Percentiles rank a stretch among this genome's conserved stretches.
Evolutionary conservation across 208 protist species (phyloP).

Genomic region (Phytomonas sp.): DNA sequence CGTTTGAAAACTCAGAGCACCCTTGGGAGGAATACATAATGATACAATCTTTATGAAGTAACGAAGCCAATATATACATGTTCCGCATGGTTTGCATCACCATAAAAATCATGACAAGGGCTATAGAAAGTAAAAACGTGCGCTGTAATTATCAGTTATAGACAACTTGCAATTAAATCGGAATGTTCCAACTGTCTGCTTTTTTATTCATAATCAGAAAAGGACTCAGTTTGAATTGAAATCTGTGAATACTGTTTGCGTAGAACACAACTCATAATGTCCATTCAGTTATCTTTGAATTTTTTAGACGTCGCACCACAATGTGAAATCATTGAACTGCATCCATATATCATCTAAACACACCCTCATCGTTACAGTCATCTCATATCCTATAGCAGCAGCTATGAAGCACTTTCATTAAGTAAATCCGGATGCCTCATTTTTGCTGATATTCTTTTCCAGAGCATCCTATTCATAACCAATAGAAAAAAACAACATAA

Average conservation of each 20-base stretch:
- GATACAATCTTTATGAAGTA: background rate
- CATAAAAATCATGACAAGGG: background rate
- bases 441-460: background rate
- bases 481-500: background rate
- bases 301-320: background rate
- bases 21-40: background rate
- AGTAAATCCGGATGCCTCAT: background rate
- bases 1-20: background rate
- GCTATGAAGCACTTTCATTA: background rate
- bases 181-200: background rate
- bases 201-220: background rate
- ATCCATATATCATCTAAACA: background rate
- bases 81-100: background rate
- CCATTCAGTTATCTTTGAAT: background rate
- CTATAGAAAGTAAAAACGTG: background rate
- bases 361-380: background rate
- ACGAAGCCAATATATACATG: background rate
- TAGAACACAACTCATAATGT: background rate
- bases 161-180: background rate
- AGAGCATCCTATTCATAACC: background rate
- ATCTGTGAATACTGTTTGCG: background rate
- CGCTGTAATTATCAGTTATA: background rate
- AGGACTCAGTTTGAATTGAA: background rate
- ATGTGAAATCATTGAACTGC: background rate
- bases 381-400: background rate